Evolutionary conservation across 192 early-diverging fungal genomes (phyloP).

Genomic region (Coemansia sp.): DNA sequence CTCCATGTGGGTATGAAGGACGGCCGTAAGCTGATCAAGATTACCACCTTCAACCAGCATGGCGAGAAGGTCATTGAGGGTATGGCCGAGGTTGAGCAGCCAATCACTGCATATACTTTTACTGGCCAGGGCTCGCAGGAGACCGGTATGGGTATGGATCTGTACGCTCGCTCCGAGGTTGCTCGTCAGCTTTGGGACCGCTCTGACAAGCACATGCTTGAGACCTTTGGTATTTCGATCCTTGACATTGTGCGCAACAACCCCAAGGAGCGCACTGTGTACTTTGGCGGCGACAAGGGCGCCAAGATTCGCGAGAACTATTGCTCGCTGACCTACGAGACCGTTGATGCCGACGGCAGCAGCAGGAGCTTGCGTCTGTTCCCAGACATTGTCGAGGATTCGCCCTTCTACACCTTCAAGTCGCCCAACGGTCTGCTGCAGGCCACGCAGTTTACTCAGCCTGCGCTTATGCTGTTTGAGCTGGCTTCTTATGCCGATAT

Average conservation of each 20-base stretch:
- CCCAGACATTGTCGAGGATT: constrained; percentile 83
- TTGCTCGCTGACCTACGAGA: constrained; percentile 90
- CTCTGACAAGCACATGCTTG: constrained; percentile 83
- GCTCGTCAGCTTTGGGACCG: constrained; percentile 91
- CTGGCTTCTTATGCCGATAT: constrained; percentile 90
- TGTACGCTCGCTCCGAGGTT: constrained; percentile 78
- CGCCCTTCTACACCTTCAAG: constrained; percentile 83
- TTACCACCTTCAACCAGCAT: constrained; percentile 85
- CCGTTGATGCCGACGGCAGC: constrained; percentile 71
- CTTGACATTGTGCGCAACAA: constrained; percentile 57
- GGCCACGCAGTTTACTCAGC: constrained; percentile 95
- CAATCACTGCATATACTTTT: constrained; percentile 88
- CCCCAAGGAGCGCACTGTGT: constrained; percentile 57
- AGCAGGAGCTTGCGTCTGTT: constrained; percentile 82
- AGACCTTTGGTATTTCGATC: constrained; percentile 68
- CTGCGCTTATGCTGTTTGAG: constrained; percentile 88
- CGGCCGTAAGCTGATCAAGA: constrained; percentile 92
- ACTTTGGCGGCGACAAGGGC: constrained; percentile 57
- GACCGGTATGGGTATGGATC: constrained; percentile 93
- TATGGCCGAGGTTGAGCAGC: constrained; percentile 92
- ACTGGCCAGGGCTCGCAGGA: constrained; percentile 98
- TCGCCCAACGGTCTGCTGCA: constrained; percentile 85
- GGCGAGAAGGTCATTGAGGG: constrained; percentile 78
- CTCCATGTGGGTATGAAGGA: constrained; percentile 94
- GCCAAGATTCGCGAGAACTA: constrained; percentile 58